Evolutionary conservation across 306 rosid genomes (phyloP), one percentile per base, ranked within the genome.

Genomic region (Crotalaria pallida): DNA sequence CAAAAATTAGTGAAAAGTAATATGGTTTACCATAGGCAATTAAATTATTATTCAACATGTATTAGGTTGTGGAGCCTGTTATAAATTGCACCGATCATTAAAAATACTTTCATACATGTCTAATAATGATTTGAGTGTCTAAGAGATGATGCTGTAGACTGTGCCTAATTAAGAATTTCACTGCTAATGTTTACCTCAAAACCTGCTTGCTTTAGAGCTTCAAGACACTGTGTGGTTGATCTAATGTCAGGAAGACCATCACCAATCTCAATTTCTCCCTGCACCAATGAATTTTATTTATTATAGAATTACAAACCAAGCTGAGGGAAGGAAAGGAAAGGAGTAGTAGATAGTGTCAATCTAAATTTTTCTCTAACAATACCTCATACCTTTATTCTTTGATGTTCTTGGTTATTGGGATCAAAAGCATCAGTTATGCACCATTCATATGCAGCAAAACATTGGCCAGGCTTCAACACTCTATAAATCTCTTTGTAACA

Each of bases 401-500:
- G 64, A 76, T 91, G 97, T 36, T 86, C 85, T 76, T 58, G 67
- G 51, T 91, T 91, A 55, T 51, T 67, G 58, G 92, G 87, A 83
- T 91, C 91, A 61, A 83, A 91, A 38, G 89, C 68, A 74, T 85
- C 81, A 48, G 96, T 88, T 90, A 91, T 88, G 83, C 97, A 91
- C 97, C 96, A 91, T 67, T 91, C 97, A 74, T 88, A 91, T 40
- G 97, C 97, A 60, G 97, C 92, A 82, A 91, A 91, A 82, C 0
- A 74, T 63, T 88, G 92, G 31, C 96, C 96, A 21, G 96, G 97
- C 76, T 88, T 88, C 81, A 91, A 78, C 62, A 91, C 96, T 78
- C 96, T 86, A 57, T 58, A 85, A 45, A 91, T 83, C 85, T 88
- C 97, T 74, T 88, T 84, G 75, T 91, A 91, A 88, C 97, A 88